These are phyloP conservation scores for Dissophora ornata DNA, from an alignment of 192 early-diverging fungal genomes.

Conservation along the genomic window DNA sequence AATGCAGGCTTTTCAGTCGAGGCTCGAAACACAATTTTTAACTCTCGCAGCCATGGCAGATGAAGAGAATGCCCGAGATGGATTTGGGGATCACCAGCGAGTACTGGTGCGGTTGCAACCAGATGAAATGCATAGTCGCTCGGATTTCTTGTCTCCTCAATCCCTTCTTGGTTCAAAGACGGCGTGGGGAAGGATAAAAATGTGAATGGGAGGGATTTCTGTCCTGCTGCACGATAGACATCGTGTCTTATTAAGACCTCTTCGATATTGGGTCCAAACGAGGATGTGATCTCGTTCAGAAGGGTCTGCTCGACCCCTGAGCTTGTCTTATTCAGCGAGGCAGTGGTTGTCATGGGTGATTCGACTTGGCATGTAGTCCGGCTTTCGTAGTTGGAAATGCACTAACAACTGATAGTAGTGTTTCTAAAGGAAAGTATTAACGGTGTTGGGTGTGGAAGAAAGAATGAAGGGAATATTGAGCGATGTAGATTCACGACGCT, in stretches of 20 bases:
- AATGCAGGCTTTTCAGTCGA: background rate
- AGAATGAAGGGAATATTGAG: background rate
- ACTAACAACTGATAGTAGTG: no score
- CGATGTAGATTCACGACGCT: background rate
- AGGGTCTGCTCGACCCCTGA: background rate
- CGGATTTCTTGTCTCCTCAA: no score
- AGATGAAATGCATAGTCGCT: background rate
- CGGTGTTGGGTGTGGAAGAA: background rate
- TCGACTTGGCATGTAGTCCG: no score
- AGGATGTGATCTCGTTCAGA: constrained; percentile 1
- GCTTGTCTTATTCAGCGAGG: no score
- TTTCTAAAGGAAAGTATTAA: no score
- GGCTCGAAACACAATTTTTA: constrained; percentile 12
- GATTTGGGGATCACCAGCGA: background rate
- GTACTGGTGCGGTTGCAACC: constrained; percentile 4
- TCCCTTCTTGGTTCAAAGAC: no score
- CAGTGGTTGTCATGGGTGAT: no score
- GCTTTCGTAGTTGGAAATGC: no score
- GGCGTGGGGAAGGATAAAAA: background rate
- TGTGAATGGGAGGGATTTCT: background rate
- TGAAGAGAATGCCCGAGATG: background rate
- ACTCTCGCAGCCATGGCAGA: constrained; percentile 6
- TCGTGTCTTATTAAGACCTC: constrained; percentile 13
- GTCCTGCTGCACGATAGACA: background rate
- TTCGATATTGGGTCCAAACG: constrained; percentile 9